Base-by-base conservation (phyloP, 495 filamentous ascomycete species). In the Clohesyomyces aquaticus region DNA sequence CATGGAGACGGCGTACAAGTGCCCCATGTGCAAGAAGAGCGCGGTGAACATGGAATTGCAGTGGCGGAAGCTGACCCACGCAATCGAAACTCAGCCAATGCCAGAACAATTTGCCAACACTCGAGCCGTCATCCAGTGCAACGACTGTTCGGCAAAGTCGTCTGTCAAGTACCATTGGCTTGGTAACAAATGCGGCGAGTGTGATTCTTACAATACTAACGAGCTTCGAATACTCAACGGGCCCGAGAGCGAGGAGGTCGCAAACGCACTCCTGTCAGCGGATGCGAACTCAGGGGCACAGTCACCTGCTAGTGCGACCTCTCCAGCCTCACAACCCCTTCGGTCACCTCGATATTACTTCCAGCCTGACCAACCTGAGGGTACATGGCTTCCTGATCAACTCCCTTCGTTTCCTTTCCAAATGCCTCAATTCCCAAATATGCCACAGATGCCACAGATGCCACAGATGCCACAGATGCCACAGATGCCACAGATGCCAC, bases 21-120 rank as follows among this genome's bases (percentile, higher is more conserved):
- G 94, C 71, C 94, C 94, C 1, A 89, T 97, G 35, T 99, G 94
- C 81, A 93, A 87, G 73, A 89, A 91, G 71, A 96, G 89, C 57
- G 89, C 93, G 21, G 84, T 90, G 65, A 99, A 99, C 76, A 98
- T 99, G 94, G 94, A 98, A 70, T 83, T 88, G 26, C 91, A 93
- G 61, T 99, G 97, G 77, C 85, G 90, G 50, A 92, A 93, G 63
- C 79, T 96, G 23, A 91, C 96, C 73, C 82, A 90, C 22, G 85
- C 87, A 8, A 96, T 99, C 63, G 82, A 90, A 61, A 81, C 77
- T 19, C 94, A 99, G 70, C 95, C 94, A 9, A 97, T 99, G 90
- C 94, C 93, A 4, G 71, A 73, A 45, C 67, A 71, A 32, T 96
- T 93, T 71, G 82, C 79, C 61, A 87, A 90, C 70, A 90, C 91